Conservation (phyloP, 163 green algal genomes). For the Chlamydomonas reinhardtii region DNA sequence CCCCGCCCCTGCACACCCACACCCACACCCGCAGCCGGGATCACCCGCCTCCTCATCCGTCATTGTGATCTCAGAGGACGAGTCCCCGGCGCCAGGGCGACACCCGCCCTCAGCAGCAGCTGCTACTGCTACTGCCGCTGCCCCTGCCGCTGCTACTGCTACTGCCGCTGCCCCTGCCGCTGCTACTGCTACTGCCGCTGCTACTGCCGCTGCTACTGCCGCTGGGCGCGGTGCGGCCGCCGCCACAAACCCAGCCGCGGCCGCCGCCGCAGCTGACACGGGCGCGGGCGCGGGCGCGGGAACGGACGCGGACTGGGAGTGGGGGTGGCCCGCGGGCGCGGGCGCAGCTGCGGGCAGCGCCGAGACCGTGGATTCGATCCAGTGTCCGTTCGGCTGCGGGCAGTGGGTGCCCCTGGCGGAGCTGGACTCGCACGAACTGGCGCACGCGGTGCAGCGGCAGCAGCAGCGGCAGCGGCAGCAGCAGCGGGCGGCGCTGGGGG, state of each 20-base stretch:
- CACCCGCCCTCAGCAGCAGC: neutral
- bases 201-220: too few species aligned
- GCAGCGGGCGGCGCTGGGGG: neutral
- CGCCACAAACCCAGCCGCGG: too few species aligned
- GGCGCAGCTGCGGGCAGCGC: too few species aligned
- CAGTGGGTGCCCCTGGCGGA: conserved; percentile 48
- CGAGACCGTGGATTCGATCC: too few species aligned
- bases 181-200: too few species aligned
- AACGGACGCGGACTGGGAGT: too few species aligned
- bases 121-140: neutral
- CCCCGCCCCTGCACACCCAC: too few species aligned
- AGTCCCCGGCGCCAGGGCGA: neutral
- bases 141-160: neutral
- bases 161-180: too few species aligned
- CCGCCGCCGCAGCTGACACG: too few species aligned
- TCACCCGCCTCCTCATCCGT: neutral
- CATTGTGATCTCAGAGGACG: neutral
- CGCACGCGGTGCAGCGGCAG: conserved; percentile 8
- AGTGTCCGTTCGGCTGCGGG: conserved; percentile 39
- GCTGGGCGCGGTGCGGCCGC: too few species aligned
- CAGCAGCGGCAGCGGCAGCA: neutral
- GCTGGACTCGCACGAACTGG: conserved; percentile 44
- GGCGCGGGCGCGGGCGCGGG: too few species aligned
- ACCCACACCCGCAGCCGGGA: neutral
- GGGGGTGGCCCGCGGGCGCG: too few species aligned